Conservation (phyloP, 176 grass and related monocot species). For the Cymbopogon citratus region DNA sequence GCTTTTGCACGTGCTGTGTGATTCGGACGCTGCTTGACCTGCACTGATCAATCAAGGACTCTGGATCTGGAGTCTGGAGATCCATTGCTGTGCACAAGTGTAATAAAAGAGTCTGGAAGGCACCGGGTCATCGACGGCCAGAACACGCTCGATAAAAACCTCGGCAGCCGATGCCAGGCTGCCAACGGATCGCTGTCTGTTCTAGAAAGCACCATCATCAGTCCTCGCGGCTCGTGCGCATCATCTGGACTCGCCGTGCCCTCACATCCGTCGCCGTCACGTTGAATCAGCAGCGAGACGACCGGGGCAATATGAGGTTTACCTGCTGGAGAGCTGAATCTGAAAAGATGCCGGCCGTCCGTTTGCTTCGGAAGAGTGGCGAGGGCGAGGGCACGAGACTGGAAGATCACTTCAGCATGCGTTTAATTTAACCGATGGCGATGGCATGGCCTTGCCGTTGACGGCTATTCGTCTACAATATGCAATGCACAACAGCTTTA, state of each 20-base stretch:
- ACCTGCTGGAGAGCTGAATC: not conserved
- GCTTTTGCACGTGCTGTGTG: not conserved
- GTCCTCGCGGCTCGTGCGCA: constrained; percentile 3
- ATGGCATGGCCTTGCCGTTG: too few species aligned
- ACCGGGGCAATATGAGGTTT: too few species aligned
- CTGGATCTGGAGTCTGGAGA: not conserved
- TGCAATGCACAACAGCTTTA: too few species aligned
- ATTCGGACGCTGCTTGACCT: not conserved
- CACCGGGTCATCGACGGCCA: too few species aligned
- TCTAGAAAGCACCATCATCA: not conserved
- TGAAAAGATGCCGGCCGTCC: not conserved
- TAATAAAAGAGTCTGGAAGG: too few species aligned
- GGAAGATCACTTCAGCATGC: too few species aligned
- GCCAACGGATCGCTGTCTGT: not conserved
- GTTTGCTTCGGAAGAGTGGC: not conserved
- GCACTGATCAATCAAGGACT: not conserved
- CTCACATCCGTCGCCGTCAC: not conserved
- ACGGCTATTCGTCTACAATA: too few species aligned
- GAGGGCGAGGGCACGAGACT: too few species aligned
- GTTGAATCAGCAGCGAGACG: not conserved
- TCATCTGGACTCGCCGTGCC: not conserved
- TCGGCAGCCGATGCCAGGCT: not conserved
- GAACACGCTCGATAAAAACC: not conserved
- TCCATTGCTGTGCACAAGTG: not conserved
- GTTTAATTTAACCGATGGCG: too few species aligned